Evolutionary conservation across 106 monocot genomes (phyloP), one percentile per base, ranked within the genome.

Genomic region (Platanthera guangdongensis): DNA sequence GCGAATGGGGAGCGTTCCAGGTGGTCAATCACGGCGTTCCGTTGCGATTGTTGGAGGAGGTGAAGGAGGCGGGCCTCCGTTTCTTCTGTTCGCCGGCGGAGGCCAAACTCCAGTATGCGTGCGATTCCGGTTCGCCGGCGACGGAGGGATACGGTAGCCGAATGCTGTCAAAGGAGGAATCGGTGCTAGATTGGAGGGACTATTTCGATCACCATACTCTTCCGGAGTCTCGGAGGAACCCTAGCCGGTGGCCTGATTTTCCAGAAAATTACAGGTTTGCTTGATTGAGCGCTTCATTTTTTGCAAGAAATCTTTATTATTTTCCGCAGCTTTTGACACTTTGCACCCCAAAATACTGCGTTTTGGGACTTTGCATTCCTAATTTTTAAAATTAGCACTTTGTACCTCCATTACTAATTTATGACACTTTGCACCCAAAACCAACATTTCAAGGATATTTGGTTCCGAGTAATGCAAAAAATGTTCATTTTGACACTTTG

Each of bases 201-300:
- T 99, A 99, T 77, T 99, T 94, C 68, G 91, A 99, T 75, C 99
- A 94, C 72, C 99, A 99, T 76, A 85, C 92, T 1, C 82, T 99
- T 10, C 99, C 99, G 12, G 83, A 90, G 55, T 81, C 89, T 10
- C 79, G 94, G 2, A 71, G 94, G 64, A 64, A 94, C 51, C 88
- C 89, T 13, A 57, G 48, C 64, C 76, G 80, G 30, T 99, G 99
- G 99, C 94, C 94, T 0, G 89, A 85, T 19, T 82, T 86, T 18
- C 83, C 88, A 16, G 39, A 65, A 10, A 82, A 83, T 74, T 99
- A 99, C 83, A 91, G 97, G 97, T 94, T 18, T 70, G 51, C 11
- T 21, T 15, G 68, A 57, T 9, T 18, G 9, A 5, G 12, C 45
- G 2, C 15, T 68, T 68, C 45, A 3, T 68, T 68, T 0, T 19